Evolutionary conservation across 2,329 filamentous ascomycete species (phyloP).

Genomic region (Sporothrix brunneoviolacea): DNA sequence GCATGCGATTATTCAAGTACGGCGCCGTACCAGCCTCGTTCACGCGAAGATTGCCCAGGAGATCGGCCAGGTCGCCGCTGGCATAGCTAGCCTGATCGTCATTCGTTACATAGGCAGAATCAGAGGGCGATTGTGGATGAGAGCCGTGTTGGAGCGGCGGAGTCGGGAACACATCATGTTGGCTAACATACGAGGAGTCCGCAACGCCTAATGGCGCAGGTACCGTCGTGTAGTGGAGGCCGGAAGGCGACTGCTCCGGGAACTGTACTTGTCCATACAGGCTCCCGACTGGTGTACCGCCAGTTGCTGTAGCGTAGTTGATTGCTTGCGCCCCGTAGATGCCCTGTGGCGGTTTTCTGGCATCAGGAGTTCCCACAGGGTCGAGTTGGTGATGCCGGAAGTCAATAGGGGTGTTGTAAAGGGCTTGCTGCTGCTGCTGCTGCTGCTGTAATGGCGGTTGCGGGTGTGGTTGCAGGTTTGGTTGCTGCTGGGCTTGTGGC

Average conservation of each 20-base stretch:
- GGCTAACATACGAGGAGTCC: slow-evolving; percentile 42
- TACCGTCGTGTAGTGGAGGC: slow-evolving; percentile 48
- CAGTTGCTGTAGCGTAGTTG: slow-evolving; percentile 32
- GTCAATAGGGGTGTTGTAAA: slow-evolving; percentile 29
- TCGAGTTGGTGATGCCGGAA: slow-evolving; percentile 14
- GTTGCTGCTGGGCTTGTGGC: slow-evolving; percentile 32
- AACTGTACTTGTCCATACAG: slow-evolving; percentile 45
- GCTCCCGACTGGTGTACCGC: slow-evolving; percentile 27
- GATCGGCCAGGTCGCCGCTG: slow-evolving; percentile 67
- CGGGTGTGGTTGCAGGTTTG: slow-evolving; percentile 17
- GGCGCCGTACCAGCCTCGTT: slow-evolving; percentile 81
- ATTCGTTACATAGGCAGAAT: slow-evolving; percentile 41
- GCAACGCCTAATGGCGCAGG: slow-evolving; percentile 42
- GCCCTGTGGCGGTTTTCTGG: slow-evolving; percentile 30
- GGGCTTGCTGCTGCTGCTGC: slow-evolving; percentile 24
- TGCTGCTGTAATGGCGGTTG: slow-evolving; percentile 33
- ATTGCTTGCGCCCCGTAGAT: slow-evolving; percentile 43
- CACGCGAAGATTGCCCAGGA: slow-evolving; percentile 80
- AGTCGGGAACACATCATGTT: slow-evolving; percentile 46
- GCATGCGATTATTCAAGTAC: slow-evolving; percentile 60
- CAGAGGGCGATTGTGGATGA: slow-evolving; percentile 36
- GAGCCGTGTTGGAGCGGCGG: slow-evolving; percentile 41
- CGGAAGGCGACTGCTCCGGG: slow-evolving; percentile 41
- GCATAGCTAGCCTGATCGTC: slow-evolving; percentile 52
- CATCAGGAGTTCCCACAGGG: neutral